Evolutionary conservation across 805 yeast genomes (phyloP), one percentile per base, ranked within the genome.

Genomic region (Pichia heedii): DNA sequence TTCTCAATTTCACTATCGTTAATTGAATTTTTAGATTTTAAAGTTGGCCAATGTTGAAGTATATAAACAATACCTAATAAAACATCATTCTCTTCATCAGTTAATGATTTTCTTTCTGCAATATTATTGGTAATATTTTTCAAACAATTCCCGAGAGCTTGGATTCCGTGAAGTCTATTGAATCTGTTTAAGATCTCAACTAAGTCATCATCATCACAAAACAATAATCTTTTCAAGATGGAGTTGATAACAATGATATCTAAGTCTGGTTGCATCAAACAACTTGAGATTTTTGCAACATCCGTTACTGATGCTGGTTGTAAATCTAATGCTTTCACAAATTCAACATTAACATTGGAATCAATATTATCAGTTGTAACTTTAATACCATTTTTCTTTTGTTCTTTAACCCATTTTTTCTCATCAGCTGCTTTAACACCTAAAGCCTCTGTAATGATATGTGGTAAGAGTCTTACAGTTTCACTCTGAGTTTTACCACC

Each of bases 401-500:
- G 81, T 51, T 69, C 71, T 58, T 76, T 76, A 47, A 84, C 63
- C 81, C 89, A 83, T 44, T 70, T 77, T 54, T 79, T 81, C 57
- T 86, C 95, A 49, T 77, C 78, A 22, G 71, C 71, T 1, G 75
- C 66, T 13, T 75, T 68, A 10, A 89, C 81, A 18, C 95, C 95
- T 38, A 93, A 70, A 0, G 96, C 97, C 49, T 84, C 94, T 10
- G 93, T 78, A 30, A 84, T 73, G 21, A 79, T 75, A 49, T 85
- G 90, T 2, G 97, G 96, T 40, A 90, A 70, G 45, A 86, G 66
- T 33, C 85, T 72, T 1, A 90, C 90, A 27, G 90, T 84, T 53
- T 88, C 95, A 2, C 97, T 88, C 66, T 93, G 98, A 3, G 96
- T 90, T 62, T 88, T 89, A 39, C 98, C 98, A 51, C 97, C 98